These are phyloP conservation scores for Lipomyces mesembrius DNA, from an alignment of 805 yeast genomes.

Conservation along the genomic window DNA sequence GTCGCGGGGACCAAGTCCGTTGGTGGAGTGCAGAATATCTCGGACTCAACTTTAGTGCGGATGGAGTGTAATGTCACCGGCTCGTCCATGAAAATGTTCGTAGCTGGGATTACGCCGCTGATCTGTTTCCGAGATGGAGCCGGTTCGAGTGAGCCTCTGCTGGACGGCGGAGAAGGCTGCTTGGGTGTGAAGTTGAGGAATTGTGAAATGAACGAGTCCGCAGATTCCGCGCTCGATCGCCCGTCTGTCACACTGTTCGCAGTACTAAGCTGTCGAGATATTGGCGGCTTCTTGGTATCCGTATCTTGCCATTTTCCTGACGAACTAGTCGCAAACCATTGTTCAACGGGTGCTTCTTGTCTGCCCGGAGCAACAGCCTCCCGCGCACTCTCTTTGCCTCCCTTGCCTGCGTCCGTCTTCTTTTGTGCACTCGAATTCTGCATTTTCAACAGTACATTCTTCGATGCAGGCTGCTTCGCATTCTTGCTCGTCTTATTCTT, in stretches of 20 bases:
- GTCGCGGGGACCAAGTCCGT: conserved; percentile 5
- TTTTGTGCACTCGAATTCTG: neutral
- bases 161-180: neutral
- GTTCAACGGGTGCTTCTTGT: neutral
- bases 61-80: conserved; percentile 25
- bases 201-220: neutral
- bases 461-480: neutral
- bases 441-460: neutral
- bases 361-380: neutral
- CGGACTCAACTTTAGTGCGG: conserved; percentile 4
- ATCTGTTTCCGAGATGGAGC: neutral
- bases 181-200: neutral
- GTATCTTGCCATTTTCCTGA: neutral
- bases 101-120: neutral
- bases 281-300: neutral
- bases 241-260: no score
- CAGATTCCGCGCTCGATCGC: neutral
- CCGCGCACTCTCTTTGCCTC: neutral
- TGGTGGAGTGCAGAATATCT: conserved; percentile 14
- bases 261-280: neutral
- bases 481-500: neutral
- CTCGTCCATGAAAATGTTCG: conserved; percentile 9
- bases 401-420: neutral
- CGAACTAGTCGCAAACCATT: neutral
- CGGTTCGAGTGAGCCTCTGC: neutral